Conservation (phyloP, 1,284 basidiomycete genomes). For the Apiotrichum mycotoxinovorans region DNA sequence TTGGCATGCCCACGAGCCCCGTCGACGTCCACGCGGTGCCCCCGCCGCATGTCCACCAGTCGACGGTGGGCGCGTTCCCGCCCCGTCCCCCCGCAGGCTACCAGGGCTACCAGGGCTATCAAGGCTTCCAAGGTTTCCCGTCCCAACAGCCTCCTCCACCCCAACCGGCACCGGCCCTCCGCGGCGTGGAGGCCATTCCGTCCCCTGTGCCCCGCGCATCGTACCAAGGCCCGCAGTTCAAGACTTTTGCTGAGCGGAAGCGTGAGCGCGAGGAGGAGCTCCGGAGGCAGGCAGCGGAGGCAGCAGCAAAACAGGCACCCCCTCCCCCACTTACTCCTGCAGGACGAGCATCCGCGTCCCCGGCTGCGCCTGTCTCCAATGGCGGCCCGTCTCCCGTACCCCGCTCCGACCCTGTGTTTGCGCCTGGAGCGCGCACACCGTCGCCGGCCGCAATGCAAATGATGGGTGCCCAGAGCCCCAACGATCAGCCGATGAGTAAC, state of each 20-base stretch:
- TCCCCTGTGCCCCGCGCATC: slow-evolving; percentile 5
- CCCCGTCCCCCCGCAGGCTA: not conserved
- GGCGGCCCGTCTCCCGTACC: not conserved
- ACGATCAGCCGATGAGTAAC: not conserved
- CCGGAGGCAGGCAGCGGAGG: slow-evolving; percentile 4
- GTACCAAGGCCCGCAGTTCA: slow-evolving; percentile 44
- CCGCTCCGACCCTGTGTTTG: not conserved
- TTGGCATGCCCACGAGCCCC: not conserved
- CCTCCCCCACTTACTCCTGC: slow-evolving; percentile 5
- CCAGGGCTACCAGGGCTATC: not conserved
- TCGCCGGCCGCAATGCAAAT: slow-evolving; percentile 1
- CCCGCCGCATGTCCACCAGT: not conserved
- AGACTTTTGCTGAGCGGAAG: slow-evolving; percentile 46
- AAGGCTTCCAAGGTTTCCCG: slow-evolving; percentile 1
- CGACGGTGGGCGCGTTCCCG: not conserved
- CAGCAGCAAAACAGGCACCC: slow-evolving; percentile 9
- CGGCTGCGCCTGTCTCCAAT: not conserved
- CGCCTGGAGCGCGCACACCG: not conserved
- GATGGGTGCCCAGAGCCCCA: not conserved
- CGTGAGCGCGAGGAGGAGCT: slow-evolving; percentile 37
- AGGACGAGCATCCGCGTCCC: not conserved
- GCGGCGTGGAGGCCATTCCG: not conserved
- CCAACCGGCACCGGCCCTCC: not conserved
- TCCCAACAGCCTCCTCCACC: not conserved
- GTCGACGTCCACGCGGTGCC: not conserved